Evolutionary conservation across 345 rosid genomes (phyloP), one percentile per base, ranked within the genome.

Genomic region (Rubroshorea leprosula): DNA sequence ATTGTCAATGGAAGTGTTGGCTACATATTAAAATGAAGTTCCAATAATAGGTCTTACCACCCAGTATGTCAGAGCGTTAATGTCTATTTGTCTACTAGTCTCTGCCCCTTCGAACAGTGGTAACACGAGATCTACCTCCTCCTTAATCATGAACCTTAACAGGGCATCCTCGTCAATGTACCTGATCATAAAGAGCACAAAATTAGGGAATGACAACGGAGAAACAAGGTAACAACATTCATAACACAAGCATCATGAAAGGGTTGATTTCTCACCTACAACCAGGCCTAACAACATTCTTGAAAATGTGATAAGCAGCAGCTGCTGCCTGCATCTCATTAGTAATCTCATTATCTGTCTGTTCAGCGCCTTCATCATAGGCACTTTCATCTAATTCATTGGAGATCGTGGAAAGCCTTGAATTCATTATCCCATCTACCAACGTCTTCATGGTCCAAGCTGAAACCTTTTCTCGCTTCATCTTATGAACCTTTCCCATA

Each of bases 381-480:
- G 59, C 45, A 62, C 68, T 69, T 71, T 86, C 90, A 49, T 87
- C 89, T 43, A 91, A 51, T 4, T 90, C 56, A 51, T 78, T 68
- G 1, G 98, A 91, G 65, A 91, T 78, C 23, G 92, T 84, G 0
- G 88, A 75, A 45, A 88, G 74, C 54, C 89, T 82, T 0, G 95
- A 82, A 56, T 63, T 79, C 58, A 78, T 84, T 17, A 88, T 80
- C 0, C 89, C 82, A 53, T 91, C 96, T 8, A 84, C 76, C 79
- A 91, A 71, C 54, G 79, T 80, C 76, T 90, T 79, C 96, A 91
- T 86, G 14, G 90, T 86, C 98, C 95, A 88, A 66, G 95, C 77
- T 0, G 98, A 85, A 29, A 91, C 98, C 68, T 83, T 91, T 50
- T 84, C 95, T 63, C 73, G 84, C 66, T 85, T 88, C 83, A 91